Conservation (phyloP, 2,329 filamentous ascomycete genomes). For the Lasiodiplodia hormozganensis region DNA sequence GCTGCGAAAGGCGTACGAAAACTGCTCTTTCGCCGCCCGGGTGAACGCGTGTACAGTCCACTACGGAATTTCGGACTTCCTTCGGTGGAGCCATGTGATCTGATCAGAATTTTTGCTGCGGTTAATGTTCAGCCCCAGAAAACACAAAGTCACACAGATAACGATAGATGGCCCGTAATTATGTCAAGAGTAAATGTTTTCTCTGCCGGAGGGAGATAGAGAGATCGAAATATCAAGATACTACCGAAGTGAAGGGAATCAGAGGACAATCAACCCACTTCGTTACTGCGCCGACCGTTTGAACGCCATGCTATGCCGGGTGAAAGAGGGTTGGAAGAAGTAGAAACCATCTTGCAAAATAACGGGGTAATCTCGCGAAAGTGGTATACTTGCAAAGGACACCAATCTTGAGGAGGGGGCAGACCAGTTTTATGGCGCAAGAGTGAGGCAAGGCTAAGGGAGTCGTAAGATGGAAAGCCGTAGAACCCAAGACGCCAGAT, state of each 20-base stretch:
- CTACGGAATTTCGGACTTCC: not conserved
- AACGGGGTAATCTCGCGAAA: constrained; percentile 5
- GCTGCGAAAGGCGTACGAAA: not conserved
- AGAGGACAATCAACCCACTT: constrained; percentile 1
- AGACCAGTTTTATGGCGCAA: constrained; percentile 7
- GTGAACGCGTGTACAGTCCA: not conserved
- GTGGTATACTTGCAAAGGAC: constrained; percentile 26
- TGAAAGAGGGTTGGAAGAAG: constrained; percentile 12
- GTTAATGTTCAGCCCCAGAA: not conserved
- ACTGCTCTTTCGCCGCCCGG: not conserved
- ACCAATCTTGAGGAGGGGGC: constrained; percentile 4
- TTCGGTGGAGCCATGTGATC: too few relatives aligned
- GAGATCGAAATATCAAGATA: constrained; percentile 1
- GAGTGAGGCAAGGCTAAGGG: constrained; percentile 8
- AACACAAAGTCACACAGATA: not conserved
- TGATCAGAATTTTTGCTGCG: not conserved
- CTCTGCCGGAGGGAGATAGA: constrained; percentile 17
- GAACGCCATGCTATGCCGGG: constrained; percentile 28
- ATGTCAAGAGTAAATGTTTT: constrained; percentile 9
- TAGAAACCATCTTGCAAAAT: not conserved
- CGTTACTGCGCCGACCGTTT: constrained; percentile 11
- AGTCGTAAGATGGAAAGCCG: constrained; percentile 6
- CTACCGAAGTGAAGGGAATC: constrained; percentile 8
- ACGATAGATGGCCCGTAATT: not conserved
- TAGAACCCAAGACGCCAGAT: not conserved